Percentiles rank a stretch among this genome's conserved stretches.
These are phyloP conservation scores for Oryza meridionalis DNA, from an alignment of 176 grass and related monocot species.

Conservation along the genomic window DNA sequence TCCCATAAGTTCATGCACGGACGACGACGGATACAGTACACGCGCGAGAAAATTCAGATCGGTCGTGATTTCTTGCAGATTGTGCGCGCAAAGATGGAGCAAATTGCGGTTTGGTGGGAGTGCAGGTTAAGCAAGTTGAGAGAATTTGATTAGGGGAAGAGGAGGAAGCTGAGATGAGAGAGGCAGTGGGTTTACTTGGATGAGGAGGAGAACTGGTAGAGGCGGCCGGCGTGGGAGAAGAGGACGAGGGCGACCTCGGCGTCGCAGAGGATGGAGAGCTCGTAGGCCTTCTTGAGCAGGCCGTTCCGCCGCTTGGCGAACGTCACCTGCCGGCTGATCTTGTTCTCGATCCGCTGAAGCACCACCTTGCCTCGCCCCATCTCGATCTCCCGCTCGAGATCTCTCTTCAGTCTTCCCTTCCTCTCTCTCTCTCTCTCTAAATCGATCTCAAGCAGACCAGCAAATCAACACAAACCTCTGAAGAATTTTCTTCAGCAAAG, in stretches of 20 bases:
- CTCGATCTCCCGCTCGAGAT: neutral
- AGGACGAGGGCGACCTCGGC: slow-evolving; percentile 77
- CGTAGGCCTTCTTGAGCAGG: slow-evolving; percentile 88
- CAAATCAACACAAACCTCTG: neutral
- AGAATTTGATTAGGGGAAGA: no score
- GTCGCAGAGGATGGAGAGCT: slow-evolving; percentile 84
- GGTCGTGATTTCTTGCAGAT: neutral
- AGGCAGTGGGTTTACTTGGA: slow-evolving; percentile 39
- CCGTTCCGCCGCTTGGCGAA: slow-evolving; percentile 84
- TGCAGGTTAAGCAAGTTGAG: neutral
- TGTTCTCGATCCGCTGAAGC: slow-evolving; percentile 92
- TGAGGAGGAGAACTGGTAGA: slow-evolving; percentile 72
- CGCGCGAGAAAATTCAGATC: slow-evolving; percentile 19
- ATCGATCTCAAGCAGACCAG: neutral
- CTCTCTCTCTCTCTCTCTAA: neutral
- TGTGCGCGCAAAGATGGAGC: neutral
- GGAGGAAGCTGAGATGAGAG: neutral
- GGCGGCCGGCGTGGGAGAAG: slow-evolving; percentile 74
- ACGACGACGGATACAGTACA: neutral
- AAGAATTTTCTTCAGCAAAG: slow-evolving; percentile 22
- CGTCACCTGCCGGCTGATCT: slow-evolving; percentile 89
- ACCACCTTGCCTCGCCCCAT: slow-evolving; percentile 85
- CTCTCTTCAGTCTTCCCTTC: neutral
- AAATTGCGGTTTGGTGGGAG: neutral
- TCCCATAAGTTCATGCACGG: slow-evolving; percentile 47